These are phyloP conservation scores for Tetrapisispora phaffii DNA, from an alignment of 805 yeast genomes.

Conservation along the genomic window DNA sequence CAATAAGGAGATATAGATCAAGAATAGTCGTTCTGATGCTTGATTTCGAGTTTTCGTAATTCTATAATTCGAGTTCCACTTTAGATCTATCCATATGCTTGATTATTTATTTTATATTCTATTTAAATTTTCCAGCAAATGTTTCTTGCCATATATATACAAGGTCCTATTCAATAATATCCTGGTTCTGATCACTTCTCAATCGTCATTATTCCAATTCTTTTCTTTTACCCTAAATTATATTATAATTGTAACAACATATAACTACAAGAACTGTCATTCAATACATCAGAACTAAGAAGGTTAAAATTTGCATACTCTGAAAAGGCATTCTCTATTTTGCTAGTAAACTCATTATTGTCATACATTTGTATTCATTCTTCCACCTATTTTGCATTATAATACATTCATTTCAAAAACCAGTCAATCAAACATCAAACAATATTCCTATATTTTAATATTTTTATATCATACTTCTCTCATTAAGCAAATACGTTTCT, in stretches of 20 bases:
- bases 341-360: background rate
- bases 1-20: no score
- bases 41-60: conserved; percentile 2
- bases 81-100: background rate
- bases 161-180: background rate
- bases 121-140: background rate
- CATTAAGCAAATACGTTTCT: background rate
- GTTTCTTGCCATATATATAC: background rate
- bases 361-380: background rate
- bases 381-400: background rate
- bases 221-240: no score
- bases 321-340: background rate
- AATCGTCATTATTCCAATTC: no score
- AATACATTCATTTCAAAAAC: background rate
- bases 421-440: background rate
- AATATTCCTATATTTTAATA: no score
- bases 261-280: no score
- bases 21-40: no score
- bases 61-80: background rate
- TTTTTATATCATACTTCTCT: background rate
- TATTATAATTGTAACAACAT: no score
- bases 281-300: background rate
- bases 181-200: no score
- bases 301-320: background rate
- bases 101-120: no score